Conservation (phyloP, 768 basidiomycete species). For the Pulveroboletus sp. region DNA sequence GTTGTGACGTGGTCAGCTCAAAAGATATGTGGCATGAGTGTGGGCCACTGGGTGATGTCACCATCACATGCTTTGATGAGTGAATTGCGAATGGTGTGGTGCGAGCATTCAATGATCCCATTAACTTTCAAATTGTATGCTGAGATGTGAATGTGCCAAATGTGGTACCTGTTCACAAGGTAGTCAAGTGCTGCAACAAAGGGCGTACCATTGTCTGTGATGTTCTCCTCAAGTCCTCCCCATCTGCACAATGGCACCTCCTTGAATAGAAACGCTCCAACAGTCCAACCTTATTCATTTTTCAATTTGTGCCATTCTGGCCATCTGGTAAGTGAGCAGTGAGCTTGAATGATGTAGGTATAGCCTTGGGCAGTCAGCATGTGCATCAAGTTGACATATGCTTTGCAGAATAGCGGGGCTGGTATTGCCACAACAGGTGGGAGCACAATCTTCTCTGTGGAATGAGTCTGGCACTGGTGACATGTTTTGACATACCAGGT, state of each 20-base stretch:
- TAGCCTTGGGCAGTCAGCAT: conserved; percentile 34
- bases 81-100: conserved; percentile 31
- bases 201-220: conserved; percentile 40
- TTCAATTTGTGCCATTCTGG: conserved; percentile 24
- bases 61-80: conserved; percentile 35
- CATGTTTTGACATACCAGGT: too few species aligned
- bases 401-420: conserved; percentile 14
- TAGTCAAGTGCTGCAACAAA: conserved; percentile 25
- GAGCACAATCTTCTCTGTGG: too few species aligned
- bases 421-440: too few species aligned
- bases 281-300: conserved; percentile 25
- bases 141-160: too few species aligned
- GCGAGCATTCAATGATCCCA: conserved; percentile 33
- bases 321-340: conserved; percentile 32
- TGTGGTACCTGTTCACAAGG: too few species aligned
- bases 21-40: conserved; percentile 23
- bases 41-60: conserved; percentile 32
- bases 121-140: conserved; percentile 42
- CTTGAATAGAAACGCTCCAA: conserved; percentile 35
- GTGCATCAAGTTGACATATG: conserved; percentile 40
- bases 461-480: too few species aligned
- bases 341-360: conserved; percentile 35
- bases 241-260: conserved; percentile 34
- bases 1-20: conserved; percentile 32
- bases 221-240: conserved; percentile 36